phyloP scores from a whole-genome alignment of 2,329 filamentous ascomycete genomes.

The Phaeosphaeria sp. region DNA sequence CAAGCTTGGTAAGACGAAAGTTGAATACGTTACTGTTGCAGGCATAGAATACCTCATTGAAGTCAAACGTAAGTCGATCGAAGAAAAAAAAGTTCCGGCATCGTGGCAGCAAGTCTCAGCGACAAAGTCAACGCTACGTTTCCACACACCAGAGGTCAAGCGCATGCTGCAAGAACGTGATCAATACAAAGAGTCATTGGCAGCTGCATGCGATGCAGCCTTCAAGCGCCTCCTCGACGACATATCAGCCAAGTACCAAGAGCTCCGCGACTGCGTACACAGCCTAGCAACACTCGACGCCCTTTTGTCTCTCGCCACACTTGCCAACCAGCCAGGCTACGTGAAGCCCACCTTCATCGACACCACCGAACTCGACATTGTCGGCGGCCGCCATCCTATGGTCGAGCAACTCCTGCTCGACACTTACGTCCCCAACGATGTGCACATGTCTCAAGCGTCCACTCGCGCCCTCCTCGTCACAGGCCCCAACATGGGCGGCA shows the following conservation, averaged over 20 bases:
- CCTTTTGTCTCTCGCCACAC: conserved; percentile 81
- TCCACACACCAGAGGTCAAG: conserved; percentile 91
- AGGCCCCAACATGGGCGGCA: conserved; percentile 98
- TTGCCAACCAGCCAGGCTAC: conserved; percentile 88
- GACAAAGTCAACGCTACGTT: conserved; percentile 89
- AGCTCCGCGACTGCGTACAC: conserved; percentile 85
- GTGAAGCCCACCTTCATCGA: conserved; percentile 74
- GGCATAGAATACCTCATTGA: conserved; percentile 96
- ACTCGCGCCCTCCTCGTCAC: conserved; percentile 85
- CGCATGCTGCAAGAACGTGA: conserved; percentile 84
- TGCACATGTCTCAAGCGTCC: conserved; percentile 64
- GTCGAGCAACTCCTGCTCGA: conserved; percentile 88
- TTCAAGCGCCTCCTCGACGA: conserved; percentile 74
- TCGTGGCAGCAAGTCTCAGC: conserved; percentile 95
- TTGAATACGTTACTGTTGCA: conserved; percentile 81
- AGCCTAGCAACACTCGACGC: conserved; percentile 88
- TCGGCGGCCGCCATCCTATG: conserved; percentile 87
- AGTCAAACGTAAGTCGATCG: conserved; percentile 71
- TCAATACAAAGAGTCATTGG: conserved; percentile 91
- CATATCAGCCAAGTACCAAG: conserved; percentile 84
- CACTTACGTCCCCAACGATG: conserved; percentile 90
- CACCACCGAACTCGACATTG: conserved; percentile 72
- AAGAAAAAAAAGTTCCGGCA: conserved; percentile 86
- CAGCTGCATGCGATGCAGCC: conserved; percentile 86
- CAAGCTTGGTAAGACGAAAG: conserved; percentile 72